Conservation (phyloP, 805 yeast species). For the Saccharomycopsis sp. region DNA sequence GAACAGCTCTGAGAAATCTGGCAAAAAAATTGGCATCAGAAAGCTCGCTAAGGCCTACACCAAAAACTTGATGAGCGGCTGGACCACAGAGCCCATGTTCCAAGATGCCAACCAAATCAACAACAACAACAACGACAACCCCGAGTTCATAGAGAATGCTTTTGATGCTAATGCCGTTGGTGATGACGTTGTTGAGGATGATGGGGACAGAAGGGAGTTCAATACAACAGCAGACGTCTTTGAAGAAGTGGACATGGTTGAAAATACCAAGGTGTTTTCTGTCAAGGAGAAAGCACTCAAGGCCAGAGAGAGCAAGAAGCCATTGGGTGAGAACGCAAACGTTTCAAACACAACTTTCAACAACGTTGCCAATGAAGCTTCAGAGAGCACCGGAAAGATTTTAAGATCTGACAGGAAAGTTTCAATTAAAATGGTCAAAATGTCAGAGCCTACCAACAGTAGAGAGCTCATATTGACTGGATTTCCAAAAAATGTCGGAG, state of each 20-base stretch:
- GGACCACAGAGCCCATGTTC: constrained; percentile 3
- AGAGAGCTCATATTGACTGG: constrained; percentile 30
- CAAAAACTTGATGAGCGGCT: constrained; percentile 12
- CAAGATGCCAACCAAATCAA: too few species aligned
- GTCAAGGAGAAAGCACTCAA: background rate
- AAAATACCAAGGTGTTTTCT: too few species aligned
- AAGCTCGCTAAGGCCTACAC: constrained; percentile 21
- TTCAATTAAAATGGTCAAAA: too few species aligned
- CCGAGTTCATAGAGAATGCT: too few species aligned
- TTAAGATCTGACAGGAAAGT: too few species aligned
- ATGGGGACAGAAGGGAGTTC: background rate
- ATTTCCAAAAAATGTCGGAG: constrained; percentile 36
- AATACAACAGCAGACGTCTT: background rate
- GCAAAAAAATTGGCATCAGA: too few species aligned
- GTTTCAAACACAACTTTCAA: too few species aligned
- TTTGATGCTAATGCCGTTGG: background rate
- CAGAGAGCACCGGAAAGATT: too few species aligned
- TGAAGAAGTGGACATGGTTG: background rate
- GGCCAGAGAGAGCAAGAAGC: constrained; percentile 1
- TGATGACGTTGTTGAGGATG: constrained; percentile 1
- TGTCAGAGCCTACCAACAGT: too few species aligned
- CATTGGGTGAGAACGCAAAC: constrained; percentile 10
- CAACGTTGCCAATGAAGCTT: too few species aligned
- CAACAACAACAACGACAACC: too few species aligned
- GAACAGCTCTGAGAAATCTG: too few species aligned